Percentiles rank a stretch among this genome's conserved stretches.
These are phyloP conservation scores for Alternaria conjuncta DNA, from an alignment of 2,329 filamentous ascomycete species.

Conservation along the genomic window DNA sequence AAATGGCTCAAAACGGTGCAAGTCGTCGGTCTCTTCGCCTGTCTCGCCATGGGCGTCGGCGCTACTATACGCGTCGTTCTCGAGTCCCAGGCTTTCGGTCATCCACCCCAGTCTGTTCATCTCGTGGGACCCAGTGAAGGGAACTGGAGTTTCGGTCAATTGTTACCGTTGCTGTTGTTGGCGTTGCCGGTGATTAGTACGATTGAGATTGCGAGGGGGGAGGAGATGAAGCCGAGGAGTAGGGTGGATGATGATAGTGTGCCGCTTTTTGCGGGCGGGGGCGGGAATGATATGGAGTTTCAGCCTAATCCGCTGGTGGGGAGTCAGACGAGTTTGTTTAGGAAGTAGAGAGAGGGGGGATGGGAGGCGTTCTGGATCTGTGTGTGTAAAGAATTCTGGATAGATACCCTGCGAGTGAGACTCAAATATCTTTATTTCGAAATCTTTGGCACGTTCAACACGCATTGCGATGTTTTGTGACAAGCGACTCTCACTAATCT, in stretches of 20 bases:
- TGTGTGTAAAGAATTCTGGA: too few relatives aligned
- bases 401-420: too few relatives aligned
- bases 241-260: constrained; percentile 50
- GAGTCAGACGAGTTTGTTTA: constrained; percentile 26
- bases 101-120: constrained; percentile 52
- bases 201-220: constrained; percentile 65
- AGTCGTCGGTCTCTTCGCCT: constrained; percentile 59
- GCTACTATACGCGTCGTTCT: constrained; percentile 64
- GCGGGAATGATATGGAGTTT: constrained; percentile 51
- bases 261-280: constrained; percentile 32
- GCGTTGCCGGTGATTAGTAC: constrained; percentile 66
- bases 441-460: too few relatives aligned
- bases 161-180: constrained; percentile 65
- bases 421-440: too few relatives aligned
- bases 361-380: too few relatives aligned
- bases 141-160: constrained; percentile 68
- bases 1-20: constrained; percentile 63
- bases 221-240: constrained; percentile 53
- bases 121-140: constrained; percentile 62
- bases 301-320: constrained; percentile 57
- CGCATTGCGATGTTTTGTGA: too few relatives aligned
- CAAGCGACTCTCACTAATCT: too few relatives aligned
- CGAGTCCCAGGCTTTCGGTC: constrained; percentile 67
- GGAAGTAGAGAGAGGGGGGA: too few relatives aligned
- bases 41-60: constrained; percentile 62